A percentile compares a stretch with the other conserved stretches of the same genome.
Conservation (phyloP, 1,284 basidiomycete genomes). For the Mycena sp. region DNA sequence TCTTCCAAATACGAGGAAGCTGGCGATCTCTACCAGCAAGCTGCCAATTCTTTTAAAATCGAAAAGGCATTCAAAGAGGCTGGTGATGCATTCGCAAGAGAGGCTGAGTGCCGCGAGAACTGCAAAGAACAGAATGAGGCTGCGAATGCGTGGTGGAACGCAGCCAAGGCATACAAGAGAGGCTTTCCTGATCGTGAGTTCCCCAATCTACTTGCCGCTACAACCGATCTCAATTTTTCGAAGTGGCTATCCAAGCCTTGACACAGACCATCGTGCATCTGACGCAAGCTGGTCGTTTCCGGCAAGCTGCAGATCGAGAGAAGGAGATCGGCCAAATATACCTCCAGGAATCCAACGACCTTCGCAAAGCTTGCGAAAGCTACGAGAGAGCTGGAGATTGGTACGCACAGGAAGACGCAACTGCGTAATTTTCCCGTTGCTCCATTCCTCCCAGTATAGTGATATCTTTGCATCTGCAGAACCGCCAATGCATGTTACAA, state of each 20-base stretch:
- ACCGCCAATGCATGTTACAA: constrained; percentile 97
- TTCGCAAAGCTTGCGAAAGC: constrained; percentile 88
- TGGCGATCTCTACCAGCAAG: constrained; percentile 93
- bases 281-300: constrained; percentile 88
- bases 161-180: constrained; percentile 93
- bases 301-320: constrained; percentile 97
- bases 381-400: constrained; percentile 96
- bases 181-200: constrained; percentile 82
- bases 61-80: constrained; percentile 93
- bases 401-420: constrained; percentile 97
- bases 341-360: constrained; percentile 79
- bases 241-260: constrained; percentile 94
- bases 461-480: constrained; percentile 59
- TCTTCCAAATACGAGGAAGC: constrained; percentile 91
- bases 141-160: constrained; percentile 98
- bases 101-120: constrained; percentile 91
- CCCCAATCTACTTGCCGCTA: constrained; percentile 1
- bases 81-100: constrained; percentile 88
- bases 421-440: constrained; percentile 76
- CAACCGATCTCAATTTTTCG: constrained; percentile 26
- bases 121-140: constrained; percentile 90
- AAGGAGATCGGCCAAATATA: constrained; percentile 97
- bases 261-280: constrained; percentile 87
- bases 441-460: constrained; percentile 3
- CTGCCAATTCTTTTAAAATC: constrained; percentile 95